A percentile compares a stretch with the other conserved stretches of the same genome.
These are phyloP conservation scores for Colletotrichum kahawae DNA, from an alignment of 2,329 filamentous ascomycete genomes.

Conservation along the genomic window DNA sequence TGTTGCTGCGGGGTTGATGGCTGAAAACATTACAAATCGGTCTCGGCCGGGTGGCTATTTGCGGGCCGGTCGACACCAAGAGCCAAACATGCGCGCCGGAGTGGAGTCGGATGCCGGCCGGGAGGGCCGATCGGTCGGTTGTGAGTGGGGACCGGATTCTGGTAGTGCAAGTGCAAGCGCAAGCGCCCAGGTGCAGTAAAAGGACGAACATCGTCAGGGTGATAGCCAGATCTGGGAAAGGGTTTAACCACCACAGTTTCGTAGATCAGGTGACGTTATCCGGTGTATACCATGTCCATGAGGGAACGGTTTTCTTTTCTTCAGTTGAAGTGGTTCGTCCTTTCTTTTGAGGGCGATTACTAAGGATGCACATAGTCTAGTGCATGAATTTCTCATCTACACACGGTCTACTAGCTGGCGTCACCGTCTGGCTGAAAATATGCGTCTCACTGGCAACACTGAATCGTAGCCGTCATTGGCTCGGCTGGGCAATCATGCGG, in stretches of 20 bases:
- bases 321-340: not conserved
- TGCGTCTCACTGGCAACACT: not conserved
- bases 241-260: not conserved
- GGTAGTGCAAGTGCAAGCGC: not conserved
- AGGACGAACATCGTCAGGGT: not conserved
- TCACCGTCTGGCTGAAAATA: not conserved
- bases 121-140: not conserved
- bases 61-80: not conserved
- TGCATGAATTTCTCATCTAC: not conserved
- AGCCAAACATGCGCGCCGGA: not conserved
- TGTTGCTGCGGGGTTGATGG: not conserved
- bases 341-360: not conserved
- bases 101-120: not conserved
- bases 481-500: not conserved
- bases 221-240: not conserved
- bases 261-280: not conserved
- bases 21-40: not conserved
- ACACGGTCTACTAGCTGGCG: not conserved
- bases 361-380: not conserved
- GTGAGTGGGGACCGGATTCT: not conserved
- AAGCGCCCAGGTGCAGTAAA: not conserved
- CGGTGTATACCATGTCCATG: not conserved
- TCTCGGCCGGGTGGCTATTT: not conserved
- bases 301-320: not conserved
- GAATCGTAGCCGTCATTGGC: not conserved